phyloP scores from a whole-genome alignment of 2,329 filamentous ascomycete species.

The Moelleriella libera region DNA sequence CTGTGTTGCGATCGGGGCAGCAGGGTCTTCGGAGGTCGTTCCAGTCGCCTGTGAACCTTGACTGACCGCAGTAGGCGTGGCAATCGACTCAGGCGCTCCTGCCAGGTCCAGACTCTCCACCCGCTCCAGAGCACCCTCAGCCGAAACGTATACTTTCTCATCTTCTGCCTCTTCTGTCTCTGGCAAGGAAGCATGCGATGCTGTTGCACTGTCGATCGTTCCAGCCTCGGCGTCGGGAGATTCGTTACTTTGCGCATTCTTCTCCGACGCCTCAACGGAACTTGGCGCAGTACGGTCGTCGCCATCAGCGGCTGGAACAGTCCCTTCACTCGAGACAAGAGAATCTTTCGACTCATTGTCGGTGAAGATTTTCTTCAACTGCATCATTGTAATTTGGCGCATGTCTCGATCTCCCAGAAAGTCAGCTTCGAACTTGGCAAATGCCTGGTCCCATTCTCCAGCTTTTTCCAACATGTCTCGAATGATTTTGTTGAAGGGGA shows the following conservation, averaged over 20 bases:
- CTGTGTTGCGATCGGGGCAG: slow-evolving; percentile 1
- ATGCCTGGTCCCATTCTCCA: slow-evolving; percentile 82
- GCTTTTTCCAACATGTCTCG: slow-evolving; percentile 87
- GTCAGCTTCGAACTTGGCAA: slow-evolving; percentile 80
- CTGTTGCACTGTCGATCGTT: slow-evolving; percentile 14
- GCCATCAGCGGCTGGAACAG: slow-evolving; percentile 36
- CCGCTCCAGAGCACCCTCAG: slow-evolving; percentile 25
- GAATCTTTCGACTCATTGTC: slow-evolving; percentile 77
- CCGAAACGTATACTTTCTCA: slow-evolving; percentile 14
- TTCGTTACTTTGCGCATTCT: slow-evolving; percentile 28
- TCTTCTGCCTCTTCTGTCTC: slow-evolving; percentile 12
- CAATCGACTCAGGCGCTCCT: slow-evolving; percentile 13
- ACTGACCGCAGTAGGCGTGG: slow-evolving; percentile 7
- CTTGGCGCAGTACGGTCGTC: slow-evolving; percentile 32
- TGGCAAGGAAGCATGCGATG: slow-evolving; percentile 10
- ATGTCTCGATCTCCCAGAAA: slow-evolving; percentile 98
- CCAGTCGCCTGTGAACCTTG: slow-evolving; percentile 1
- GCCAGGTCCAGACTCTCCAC: slow-evolving; percentile 38
- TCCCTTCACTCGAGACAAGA: slow-evolving; percentile 54
- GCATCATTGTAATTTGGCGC: slow-evolving; percentile 75
- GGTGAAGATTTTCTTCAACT: slow-evolving; percentile 88
- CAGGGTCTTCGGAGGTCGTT: not conserved
- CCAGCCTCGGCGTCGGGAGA: slow-evolving; percentile 15
- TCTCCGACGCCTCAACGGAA: slow-evolving; percentile 32
- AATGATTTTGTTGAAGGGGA: slow-evolving; percentile 80